A percentile compares a stretch with the other conserved stretches of the same genome.
phyloP scores from a whole-genome alignment of 352 stramenopile species.

The Detonula confervacea region DNA sequence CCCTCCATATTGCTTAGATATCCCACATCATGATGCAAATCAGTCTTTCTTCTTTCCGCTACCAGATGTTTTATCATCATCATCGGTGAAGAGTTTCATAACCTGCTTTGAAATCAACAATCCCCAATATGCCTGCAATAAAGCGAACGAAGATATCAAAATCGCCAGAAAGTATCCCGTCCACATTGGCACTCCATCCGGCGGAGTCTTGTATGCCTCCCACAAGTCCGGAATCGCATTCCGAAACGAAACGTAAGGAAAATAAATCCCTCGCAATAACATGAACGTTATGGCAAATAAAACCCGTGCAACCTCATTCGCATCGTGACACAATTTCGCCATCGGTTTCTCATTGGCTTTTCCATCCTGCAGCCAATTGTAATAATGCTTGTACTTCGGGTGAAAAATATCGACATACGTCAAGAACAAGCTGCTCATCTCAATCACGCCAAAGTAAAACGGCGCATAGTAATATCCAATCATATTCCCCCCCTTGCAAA shows the following conservation, averaged over 20 bases:
- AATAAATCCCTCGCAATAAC: conserved; percentile 51
- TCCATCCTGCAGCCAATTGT: conserved; percentile 43
- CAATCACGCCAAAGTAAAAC: conserved; percentile 74
- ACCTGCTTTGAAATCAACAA: conserved; percentile 52
- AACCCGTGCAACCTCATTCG: conserved; percentile 45
- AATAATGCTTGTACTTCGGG: conserved; percentile 45
- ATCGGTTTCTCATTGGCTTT: background rate
- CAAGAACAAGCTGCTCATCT: conserved; percentile 58
- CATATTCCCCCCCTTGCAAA: conserved; percentile 29
- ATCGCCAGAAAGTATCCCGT: conserved; percentile 38
- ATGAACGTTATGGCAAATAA: conserved; percentile 66
- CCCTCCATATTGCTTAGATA: too few relatives aligned
- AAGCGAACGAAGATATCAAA: conserved; percentile 49
- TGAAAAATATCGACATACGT: conserved; percentile 57
- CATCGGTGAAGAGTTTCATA: conserved; percentile 34
- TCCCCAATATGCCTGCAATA: conserved; percentile 63
- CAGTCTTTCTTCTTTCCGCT: conserved; percentile 24
- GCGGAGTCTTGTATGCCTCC: conserved; percentile 9
- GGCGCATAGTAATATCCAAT: conserved; percentile 63
- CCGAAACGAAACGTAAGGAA: conserved; percentile 53
- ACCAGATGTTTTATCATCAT: conserved; percentile 10
- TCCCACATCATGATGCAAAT: background rate
- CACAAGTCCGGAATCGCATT: conserved; percentile 45
- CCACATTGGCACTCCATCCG: conserved; percentile 41
- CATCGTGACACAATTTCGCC: conserved; percentile 8